phyloP scores from a whole-genome alignment of 129 eudicot genomes.

The Flaveria ramosissima region DNA sequence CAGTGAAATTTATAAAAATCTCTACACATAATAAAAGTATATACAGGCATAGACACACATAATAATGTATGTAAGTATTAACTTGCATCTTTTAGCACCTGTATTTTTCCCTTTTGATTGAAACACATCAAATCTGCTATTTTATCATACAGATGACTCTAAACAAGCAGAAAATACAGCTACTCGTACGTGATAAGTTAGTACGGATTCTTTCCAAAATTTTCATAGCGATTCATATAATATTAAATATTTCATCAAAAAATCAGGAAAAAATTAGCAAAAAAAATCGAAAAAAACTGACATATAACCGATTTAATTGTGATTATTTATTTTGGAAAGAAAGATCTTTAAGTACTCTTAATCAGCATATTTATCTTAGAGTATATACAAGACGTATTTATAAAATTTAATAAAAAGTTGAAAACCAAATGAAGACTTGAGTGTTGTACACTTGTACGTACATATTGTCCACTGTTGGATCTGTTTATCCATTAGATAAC shows the following conservation, averaged over 20 bases:
- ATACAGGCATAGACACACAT: background rate
- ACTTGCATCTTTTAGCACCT: background rate
- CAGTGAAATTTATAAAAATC: background rate
- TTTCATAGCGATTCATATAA: background rate
- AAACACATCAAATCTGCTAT: constrained; percentile 7
- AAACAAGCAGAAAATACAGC: background rate
- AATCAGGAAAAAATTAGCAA: background rate
- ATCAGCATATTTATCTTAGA: background rate
- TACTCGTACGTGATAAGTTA: background rate
- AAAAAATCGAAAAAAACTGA: background rate
- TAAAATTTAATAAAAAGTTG: background rate
- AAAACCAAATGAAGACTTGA: too few species aligned
- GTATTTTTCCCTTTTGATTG: background rate
- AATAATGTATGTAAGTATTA: background rate
- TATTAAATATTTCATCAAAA: background rate
- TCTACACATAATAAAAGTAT: background rate
- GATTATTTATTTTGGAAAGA: background rate
- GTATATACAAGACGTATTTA: background rate
- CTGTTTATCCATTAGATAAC: constrained; percentile 30
- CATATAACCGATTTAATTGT: background rate
- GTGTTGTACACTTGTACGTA: background rate
- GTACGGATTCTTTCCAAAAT: constrained; percentile 12
- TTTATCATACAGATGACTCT: background rate
- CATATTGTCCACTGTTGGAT: constrained; percentile 18
- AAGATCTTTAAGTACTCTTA: background rate